Conservation (phyloP, 2,329 filamentous ascomycete genomes). For the Parastagonospora nodorum region DNA sequence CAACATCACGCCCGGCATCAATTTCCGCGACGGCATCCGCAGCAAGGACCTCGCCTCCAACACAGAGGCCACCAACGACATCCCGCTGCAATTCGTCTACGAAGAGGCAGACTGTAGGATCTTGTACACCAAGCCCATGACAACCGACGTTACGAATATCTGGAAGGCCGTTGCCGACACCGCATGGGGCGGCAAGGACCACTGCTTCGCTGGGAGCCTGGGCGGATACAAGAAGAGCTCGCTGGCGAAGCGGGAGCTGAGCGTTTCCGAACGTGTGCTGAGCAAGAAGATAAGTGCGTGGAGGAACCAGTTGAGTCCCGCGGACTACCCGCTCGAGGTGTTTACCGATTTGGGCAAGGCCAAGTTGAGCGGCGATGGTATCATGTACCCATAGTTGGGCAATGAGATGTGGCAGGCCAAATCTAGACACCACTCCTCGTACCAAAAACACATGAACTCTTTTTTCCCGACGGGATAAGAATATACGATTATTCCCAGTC, state of each 20-base stretch:
- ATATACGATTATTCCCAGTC: background rate
- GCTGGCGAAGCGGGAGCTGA: conserved; percentile 30
- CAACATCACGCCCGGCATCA: conserved; percentile 44
- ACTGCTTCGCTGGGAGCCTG: conserved; percentile 41
- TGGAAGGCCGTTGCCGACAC: conserved; percentile 56
- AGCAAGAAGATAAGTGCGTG: conserved; percentile 35
- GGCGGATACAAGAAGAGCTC: conserved; percentile 19
- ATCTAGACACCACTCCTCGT: no score
- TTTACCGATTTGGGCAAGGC: conserved; percentile 28
- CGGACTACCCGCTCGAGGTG: conserved; percentile 44
- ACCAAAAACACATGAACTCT: background rate
- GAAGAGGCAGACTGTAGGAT: conserved; percentile 66
- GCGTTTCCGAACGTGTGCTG: conserved; percentile 25
- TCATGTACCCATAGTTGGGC: background rate
- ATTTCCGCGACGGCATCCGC: conserved; percentile 50
- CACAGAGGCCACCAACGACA: conserved; percentile 25
- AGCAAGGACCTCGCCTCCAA: conserved; percentile 39
- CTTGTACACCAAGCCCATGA: conserved; percentile 63
- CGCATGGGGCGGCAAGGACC: conserved; percentile 37
- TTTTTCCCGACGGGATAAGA: background rate
- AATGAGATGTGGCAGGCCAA: no score
- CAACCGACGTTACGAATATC: conserved; percentile 57
- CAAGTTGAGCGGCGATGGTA: background rate
- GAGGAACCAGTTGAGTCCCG: conserved; percentile 30
- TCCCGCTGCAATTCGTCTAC: conserved; percentile 66